Evolutionary conservation across 148 eudicot genomes (phyloP), one percentile per base, ranked within the genome.

Genomic region (Rhododendron vialii): DNA sequence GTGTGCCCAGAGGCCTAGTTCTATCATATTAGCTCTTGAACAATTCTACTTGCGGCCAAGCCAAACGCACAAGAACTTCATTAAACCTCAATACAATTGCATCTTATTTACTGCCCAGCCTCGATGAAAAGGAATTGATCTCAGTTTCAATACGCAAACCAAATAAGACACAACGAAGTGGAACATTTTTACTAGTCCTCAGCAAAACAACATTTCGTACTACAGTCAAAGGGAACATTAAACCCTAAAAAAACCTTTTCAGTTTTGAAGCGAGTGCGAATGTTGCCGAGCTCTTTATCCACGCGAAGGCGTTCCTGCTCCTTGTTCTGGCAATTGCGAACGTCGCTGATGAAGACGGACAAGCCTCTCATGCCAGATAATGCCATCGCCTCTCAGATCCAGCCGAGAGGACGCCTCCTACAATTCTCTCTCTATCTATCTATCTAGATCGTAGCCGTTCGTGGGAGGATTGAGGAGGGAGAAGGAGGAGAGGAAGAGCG

Each of bases 361-460:
- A 95, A 89, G 3, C 99, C 99, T 90, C 99, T 90, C 99, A 96
- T 95, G 69, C 98, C 98, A 2, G 99, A 96, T 78, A 95, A 90
- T 92, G 98, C 98, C 99, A 96, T 96, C 84, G 84, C 63, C 77
- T 36, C 38, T 89, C 93, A 93, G 92, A 90, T 91, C 93, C 92
- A 79, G 89, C 77, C 48, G 78, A 85, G 82, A 73, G 59, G 80
- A 75, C 65, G 26, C 82, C 45, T 12, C 26, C 84, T 84, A 83
- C 41, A 36, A 35, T 24, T 50, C 79, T 57, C 86, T 82, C 89
- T 48, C 86, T 82, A 86, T 79, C 86, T 24, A 7, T 47, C 20
- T 24, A 7, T 78, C 41, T 86, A 81, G 91, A 91, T 88, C 90
- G 86, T 82, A 69, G 84, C 75, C 43, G 83, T 14, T 8, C 65